Base-by-base conservation (phyloP, 768 basidiomycete species). In the Naganishia vishniacii region DNA sequence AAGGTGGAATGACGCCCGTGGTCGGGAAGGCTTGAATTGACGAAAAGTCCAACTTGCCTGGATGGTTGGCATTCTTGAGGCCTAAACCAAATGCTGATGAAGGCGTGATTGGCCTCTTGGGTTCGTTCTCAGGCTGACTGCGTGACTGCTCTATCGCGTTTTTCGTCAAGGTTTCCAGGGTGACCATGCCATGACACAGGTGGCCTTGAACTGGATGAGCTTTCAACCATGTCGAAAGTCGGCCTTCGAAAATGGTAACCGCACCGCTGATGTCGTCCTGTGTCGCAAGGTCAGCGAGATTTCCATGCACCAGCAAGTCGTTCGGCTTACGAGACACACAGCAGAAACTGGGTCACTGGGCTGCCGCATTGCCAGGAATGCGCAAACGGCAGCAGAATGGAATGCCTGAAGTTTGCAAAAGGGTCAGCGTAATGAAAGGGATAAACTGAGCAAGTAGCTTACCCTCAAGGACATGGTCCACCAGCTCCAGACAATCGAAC, bases 161-260 rank as follows among this genome's bases (percentile, higher is more conserved):
- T 70, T 65, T 69, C 4, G 73, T 71, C 9, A 77, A 67, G 40
- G 66, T 68, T 29, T 75, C 71, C 13, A 77, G 58, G 18, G 70
- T 68, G 16, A 74, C 62, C 45, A 77, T 48, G 13, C 75, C 75
- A n/a, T 72, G 65, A 42, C 70, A 69, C 8, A 77, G 67, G 58
- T 74, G 72, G 2, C 68, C 70, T 45, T 77, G 75, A 16, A 75
- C 75, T 16, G 75, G 74, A 65, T 77, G 75, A 0, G 74, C 66
- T 3, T 62, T 67, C 23, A 68, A 65, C 75, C 75, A 75, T 13
- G 68, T 68, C 9, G 68, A 40, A 15, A 73, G 59, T 13, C 75
- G 45, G 26, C 73, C 74, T 51, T 72, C 68, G 46, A 77, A 72
- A 4, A 75, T 65, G 4, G 65, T 66, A 23, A 75, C 71, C 0